Base-by-base conservation (phyloP, 2,329 filamentous ascomycete genomes). In the Clathrospora elynae region DNA sequence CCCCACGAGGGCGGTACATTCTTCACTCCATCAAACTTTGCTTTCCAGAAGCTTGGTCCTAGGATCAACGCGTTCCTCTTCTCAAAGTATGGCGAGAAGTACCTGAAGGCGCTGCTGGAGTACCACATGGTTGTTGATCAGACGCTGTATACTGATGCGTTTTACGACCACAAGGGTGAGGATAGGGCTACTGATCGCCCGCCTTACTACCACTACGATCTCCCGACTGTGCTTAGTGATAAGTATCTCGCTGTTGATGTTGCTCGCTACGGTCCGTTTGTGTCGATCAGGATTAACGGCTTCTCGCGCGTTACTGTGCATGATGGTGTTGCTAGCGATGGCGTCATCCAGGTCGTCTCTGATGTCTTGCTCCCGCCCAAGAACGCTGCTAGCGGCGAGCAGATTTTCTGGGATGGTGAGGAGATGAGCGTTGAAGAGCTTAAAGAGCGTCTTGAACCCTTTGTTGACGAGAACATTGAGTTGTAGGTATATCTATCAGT, bases 61-160 rank as follows among this genome's bases (percentile, higher is more conserved):
- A 76, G 68, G 41, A 81, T 86, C 59, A 95, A 92, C 63, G 87
- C 84, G 14, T 96, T 95, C 78, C 77, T 96, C 3, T 96, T 96
- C 78, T 88, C 86, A 45, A 75, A 81, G 18, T 80, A 78, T 37
- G 91, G 91, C 2, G 75, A 79, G 51, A 85, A 85, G 67, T 95
- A 89, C 65, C 79, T 96, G 12, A 83, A 81, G 53, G 88, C 88
- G 0, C 74, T 96, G 31, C 75, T 95, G 11, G 77, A 88, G 73
- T 95, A 95, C 65, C 87, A 92, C 61, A 78, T 91, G 34, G 86
- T 86, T 1, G 78, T 83, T 28, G 82, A 88, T 60, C 78, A 84
- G 46, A 91, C 87, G 0, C 73, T 95, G 0, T 96, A 96, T 75
- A 88, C 86, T 5, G 91, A 96, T 63, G 86, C 85, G 4, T 88